Conservation (phyloP, 805 yeast genomes). For the Ogataea methanolica region DNA sequence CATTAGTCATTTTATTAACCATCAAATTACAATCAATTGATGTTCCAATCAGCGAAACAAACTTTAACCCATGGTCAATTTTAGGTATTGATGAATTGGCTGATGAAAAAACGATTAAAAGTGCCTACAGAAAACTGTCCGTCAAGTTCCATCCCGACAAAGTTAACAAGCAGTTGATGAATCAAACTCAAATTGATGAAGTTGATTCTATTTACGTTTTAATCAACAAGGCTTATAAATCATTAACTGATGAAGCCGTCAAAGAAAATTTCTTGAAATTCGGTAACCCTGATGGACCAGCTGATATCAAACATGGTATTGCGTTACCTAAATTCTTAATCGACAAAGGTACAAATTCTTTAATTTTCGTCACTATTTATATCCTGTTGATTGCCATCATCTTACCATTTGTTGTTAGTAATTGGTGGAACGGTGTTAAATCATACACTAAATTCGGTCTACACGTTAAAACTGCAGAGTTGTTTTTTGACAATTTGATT, state of each 20-base stretch:
- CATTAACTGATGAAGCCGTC: conserved; percentile 85
- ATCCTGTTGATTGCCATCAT: conserved; percentile 69
- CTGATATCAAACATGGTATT: conserved; percentile 83
- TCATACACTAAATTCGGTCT: conserved; percentile 78
- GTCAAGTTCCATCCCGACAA: conserved; percentile 93
- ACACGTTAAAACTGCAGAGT: conserved; percentile 77
- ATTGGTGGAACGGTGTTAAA: conserved; percentile 87
- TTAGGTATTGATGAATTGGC: conserved; percentile 69
- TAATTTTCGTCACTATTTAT: conserved; percentile 59
- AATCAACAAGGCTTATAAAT: conserved; percentile 88
- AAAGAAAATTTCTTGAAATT: conserved; percentile 77
- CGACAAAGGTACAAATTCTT: conserved; percentile 64
- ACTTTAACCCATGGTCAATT: conserved; percentile 88
- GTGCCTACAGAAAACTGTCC: conserved; percentile 82
- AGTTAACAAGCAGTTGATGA: conserved; percentile 54
- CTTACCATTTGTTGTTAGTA: conserved; percentile 75
- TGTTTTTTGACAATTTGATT: conserved; percentile 64
- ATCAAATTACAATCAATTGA: conserved; percentile 41
- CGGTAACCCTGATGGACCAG: conserved; percentile 99
- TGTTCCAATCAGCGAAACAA: conserved; percentile 35
- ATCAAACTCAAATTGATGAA: conserved; percentile 48
- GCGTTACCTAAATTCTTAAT: conserved; percentile 91
- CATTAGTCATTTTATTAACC: conserved; percentile 39
- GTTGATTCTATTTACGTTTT: conserved; percentile 75
- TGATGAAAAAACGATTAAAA: conserved; percentile 68